These are phyloP conservation scores for Phlyctochytrium planicorne DNA, from an alignment of 192 early-diverging fungal genomes.

Conservation along the genomic window DNA sequence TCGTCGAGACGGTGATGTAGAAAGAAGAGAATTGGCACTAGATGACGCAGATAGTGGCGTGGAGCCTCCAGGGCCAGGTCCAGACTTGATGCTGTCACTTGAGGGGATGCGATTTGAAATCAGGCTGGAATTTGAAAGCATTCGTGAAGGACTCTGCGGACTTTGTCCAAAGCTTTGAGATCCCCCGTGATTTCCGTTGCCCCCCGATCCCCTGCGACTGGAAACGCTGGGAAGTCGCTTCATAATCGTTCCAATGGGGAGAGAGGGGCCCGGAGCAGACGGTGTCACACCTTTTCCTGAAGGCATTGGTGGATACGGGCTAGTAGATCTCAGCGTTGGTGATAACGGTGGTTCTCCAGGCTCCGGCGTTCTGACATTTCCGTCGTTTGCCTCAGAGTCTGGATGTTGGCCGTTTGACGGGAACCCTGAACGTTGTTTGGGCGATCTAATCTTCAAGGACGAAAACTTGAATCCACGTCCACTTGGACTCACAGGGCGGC, in stretches of 20 bases:
- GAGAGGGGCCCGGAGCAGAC: too few species aligned
- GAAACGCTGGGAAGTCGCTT: neutral
- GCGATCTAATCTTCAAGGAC: too few species aligned
- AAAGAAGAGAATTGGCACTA: neutral
- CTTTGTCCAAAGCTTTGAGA: neutral
- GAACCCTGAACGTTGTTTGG: too few species aligned
- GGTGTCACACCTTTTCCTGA: too few species aligned
- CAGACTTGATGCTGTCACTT: neutral
- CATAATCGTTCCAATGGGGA: neutral
- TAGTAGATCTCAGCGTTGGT: too few species aligned
- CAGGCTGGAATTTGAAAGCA: neutral
- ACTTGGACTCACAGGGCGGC: too few species aligned
- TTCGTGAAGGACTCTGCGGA: neutral
- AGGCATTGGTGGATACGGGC: too few species aligned
- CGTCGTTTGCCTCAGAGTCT: too few species aligned
- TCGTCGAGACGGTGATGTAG: neutral
- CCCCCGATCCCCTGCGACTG: neutral
- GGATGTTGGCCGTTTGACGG: too few species aligned
- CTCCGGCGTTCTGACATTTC: too few species aligned
- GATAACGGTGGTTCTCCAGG: too few species aligned
- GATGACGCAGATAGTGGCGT: neutral
- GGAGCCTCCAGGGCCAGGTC: conserved; percentile 53
- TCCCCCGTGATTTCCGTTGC: neutral
- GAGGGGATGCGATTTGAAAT: neutral
- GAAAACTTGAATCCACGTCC: too few species aligned